Conservation (phyloP, 805 yeast species). For the Sungouiella thailandica region DNA sequence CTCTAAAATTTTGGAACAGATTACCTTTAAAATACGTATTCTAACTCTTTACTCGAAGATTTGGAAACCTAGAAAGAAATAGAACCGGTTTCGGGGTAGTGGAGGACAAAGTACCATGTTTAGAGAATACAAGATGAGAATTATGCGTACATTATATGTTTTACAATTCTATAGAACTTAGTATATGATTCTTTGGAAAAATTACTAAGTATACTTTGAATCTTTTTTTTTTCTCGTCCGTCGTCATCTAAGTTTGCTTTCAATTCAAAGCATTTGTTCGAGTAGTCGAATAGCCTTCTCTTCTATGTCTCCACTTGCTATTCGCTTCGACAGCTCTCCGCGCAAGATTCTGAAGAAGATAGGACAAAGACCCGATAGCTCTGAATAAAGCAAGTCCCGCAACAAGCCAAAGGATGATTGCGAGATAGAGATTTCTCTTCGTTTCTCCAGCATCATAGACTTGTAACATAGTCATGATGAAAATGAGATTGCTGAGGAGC, state of each 20-base stretch:
- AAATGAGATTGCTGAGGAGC: conserved; percentile 76
- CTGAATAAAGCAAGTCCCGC: conserved; percentile 79
- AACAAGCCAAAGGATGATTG: conserved; percentile 87
- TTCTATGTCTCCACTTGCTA: conserved; percentile 38
- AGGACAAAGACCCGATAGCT: conserved; percentile 75
- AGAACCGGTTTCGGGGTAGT: too few species aligned
- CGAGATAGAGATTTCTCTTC: conserved; percentile 61
- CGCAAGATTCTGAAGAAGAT: conserved; percentile 43
- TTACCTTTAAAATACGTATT: too few species aligned
- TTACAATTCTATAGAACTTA: too few species aligned
- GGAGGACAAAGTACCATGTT: too few species aligned
- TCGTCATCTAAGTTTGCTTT: not conserved
- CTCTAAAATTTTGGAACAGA: too few species aligned
- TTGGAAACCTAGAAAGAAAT: too few species aligned
- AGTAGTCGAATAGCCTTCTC: conserved; percentile 34
- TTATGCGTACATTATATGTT: too few species aligned
- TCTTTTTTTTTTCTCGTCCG: too few species aligned
- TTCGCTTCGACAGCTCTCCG: conserved; percentile 34
- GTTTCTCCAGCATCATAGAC: conserved; percentile 66
- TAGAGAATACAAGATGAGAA: too few species aligned
- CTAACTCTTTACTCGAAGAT: too few species aligned
- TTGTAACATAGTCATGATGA: conserved; percentile 85
- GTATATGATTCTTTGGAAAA: too few species aligned
- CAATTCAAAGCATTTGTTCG: conserved; percentile 30
- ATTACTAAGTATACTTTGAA: too few species aligned